Conservation (phyloP, 257 asterid species). For the Nicotiana otophora region DNA sequence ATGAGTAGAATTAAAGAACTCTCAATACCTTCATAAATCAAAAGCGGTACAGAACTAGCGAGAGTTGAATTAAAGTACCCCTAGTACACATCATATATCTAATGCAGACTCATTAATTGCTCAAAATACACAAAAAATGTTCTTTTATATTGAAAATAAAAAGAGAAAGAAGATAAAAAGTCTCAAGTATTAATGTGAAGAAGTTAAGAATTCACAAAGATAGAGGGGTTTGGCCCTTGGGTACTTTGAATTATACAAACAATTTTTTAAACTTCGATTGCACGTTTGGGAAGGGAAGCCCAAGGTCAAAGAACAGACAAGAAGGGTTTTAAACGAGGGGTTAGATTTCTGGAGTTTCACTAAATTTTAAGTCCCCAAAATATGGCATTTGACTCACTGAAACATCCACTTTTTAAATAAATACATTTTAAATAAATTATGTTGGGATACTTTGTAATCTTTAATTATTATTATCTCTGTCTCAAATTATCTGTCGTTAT, state of each 20-base stretch:
- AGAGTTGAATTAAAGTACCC: background rate
- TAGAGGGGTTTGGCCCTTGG: constrained; percentile 1
- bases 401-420: constrained; percentile 16
- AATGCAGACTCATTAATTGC: background rate
- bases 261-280: constrained; percentile 24
- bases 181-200: constrained; percentile 6
- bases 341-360: constrained; percentile 52
- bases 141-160: background rate
- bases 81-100: background rate
- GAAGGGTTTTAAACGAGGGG: constrained; percentile 62
- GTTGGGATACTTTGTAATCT: constrained; percentile 14
- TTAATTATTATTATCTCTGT: constrained; percentile 26
- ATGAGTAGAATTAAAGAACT: background rate
- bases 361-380: constrained; percentile 41
- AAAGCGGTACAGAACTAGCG: background rate
- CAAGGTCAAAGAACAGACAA: constrained; percentile 76
- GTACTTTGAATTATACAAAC: constrained; percentile 27
- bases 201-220: constrained; percentile 7
- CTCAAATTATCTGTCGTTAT: too few relatives aligned
- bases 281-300: constrained; percentile 82
- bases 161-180: background rate
- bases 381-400: constrained; percentile 49
- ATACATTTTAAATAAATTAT: background rate
- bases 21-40: background rate
- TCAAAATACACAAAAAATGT: background rate